Evolutionary conservation across 371 early-diverging fungal species (phyloP).

Genomic region (Mortierella sp.): DNA sequence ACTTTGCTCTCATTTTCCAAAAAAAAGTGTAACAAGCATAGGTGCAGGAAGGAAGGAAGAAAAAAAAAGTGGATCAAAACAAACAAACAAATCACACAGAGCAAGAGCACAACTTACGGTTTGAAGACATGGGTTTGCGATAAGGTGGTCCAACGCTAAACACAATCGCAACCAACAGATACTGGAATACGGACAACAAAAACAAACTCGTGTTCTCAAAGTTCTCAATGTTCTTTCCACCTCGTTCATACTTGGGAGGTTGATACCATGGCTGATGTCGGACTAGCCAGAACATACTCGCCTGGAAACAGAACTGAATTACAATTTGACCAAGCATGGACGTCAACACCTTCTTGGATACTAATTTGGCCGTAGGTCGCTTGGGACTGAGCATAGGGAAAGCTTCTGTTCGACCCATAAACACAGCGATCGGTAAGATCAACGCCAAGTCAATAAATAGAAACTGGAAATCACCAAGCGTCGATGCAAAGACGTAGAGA

Average conservation of each 20-base stretch:
- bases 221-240: conserved; percentile 72
- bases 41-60: no score
- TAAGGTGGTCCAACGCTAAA: conserved; percentile 94
- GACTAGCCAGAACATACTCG: conserved; percentile 71
- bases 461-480: conserved; percentile 91
- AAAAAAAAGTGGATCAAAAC: not conserved
- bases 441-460: conserved; percentile 88
- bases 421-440: conserved; percentile 88
- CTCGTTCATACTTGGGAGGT: conserved; percentile 65
- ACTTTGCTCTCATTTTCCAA: not conserved
- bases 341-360: conserved; percentile 87
- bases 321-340: conserved; percentile 87
- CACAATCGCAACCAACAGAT: conserved; percentile 85
- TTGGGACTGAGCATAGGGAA: conserved; percentile 74
- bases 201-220: conserved; percentile 91
- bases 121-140: conserved; percentile 78
- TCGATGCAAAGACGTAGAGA: conserved; percentile 83
- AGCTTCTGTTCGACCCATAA: conserved; percentile 84
- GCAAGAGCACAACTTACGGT: conserved; percentile 54
- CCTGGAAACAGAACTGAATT: conserved; percentile 80
- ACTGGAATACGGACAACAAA: conserved; percentile 87
- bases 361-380: conserved; percentile 92
- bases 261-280: conserved; percentile 74
- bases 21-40: not conserved
- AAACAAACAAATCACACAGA: not conserved